Base-by-base conservation (phyloP, 129 eudicot genomes). In the Silybum marianum region DNA sequence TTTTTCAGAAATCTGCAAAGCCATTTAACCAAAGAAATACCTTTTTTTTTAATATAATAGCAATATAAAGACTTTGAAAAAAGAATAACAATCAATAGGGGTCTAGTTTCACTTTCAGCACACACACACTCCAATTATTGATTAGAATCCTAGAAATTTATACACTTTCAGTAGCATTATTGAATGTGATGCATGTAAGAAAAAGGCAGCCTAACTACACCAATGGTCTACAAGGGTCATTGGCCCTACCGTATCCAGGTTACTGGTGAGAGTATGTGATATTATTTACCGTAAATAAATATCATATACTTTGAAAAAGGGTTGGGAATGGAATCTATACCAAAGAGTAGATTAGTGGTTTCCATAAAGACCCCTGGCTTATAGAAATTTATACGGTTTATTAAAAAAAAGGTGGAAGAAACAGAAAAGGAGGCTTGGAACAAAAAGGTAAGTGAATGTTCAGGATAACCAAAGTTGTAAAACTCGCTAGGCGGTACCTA, bases 1-100 rank as follows among this genome's bases (percentile, higher is more conserved):
- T 77, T 58, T 58, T 77, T 70, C 78, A 77, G 78, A 60, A 23
- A 77, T 63, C 86, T 83, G 82, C 82, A 73, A 77, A 83, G 71
- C n/a, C 77, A 51, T 58, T 58, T n/a, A 26, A 38, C 21, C 30
- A 26, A 8, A 10, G 32, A 10, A 22, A 58, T 5, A 22, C 9
- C 66, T 18, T 10, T 40, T 0, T n/a, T 38, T 63, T 75, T 30
- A 32, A 77, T 63, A 63, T 21, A 58, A 32, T 8, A 26, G 68
- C 69, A 51, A 26, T 13, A 40, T 22, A 19, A 39, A 39, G 9
- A 39, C 25, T 40, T 72, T 22, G 32, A 54, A 58, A 32, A 76
- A 76, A 21, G 22, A 54, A 51, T 54, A 3, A 63, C 60, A 62
- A 32, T n/a, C 12, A 10, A 76, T n/a, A 78, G 19, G 60, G 7